A percentile compares a stretch with the other conserved stretches of the same genome.
Conservation (phyloP, 495 filamentous ascomycete genomes). For the Penicillium samsonianum region DNA sequence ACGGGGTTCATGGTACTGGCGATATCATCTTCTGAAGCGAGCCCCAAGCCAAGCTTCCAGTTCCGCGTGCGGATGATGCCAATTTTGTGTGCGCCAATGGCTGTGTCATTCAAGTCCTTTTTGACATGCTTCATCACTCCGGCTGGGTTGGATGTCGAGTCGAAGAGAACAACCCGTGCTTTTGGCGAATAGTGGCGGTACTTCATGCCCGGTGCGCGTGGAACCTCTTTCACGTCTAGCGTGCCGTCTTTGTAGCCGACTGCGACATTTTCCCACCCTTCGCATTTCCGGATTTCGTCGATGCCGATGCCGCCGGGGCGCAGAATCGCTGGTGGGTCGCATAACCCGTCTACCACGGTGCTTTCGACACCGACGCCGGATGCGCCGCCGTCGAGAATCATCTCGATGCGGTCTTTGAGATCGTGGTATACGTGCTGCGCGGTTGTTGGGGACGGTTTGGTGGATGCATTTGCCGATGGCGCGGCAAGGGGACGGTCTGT, state of each 20-base stretch:
- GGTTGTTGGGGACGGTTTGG: constrained; percentile 85
- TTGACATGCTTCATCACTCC: constrained; percentile 36
- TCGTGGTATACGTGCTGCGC: constrained; percentile 88
- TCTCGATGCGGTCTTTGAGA: constrained; percentile 76
- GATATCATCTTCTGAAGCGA: constrained; percentile 31
- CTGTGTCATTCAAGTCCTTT: constrained; percentile 39
- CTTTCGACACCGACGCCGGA: constrained; percentile 92
- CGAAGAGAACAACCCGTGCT: constrained; percentile 82
- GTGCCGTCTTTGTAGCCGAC: constrained; percentile 72
- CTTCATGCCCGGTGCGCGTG: constrained; percentile 95
- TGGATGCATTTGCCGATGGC: constrained; percentile 91
- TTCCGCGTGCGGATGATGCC: constrained; percentile 50
- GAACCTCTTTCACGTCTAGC: constrained; percentile 49
- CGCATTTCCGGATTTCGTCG: constrained; percentile 70
- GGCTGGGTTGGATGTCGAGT: constrained; percentile 46
- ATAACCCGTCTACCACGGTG: constrained; percentile 92
- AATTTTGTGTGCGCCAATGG: constrained; percentile 43
- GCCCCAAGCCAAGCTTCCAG: constrained; percentile 42
- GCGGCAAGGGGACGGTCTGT: constrained; percentile 82
- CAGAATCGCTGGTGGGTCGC: constrained; percentile 74
- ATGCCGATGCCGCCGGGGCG: constrained; percentile 90
- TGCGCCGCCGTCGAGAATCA: constrained; percentile 86
- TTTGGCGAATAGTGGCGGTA: constrained; percentile 97
- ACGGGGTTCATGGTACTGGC: constrained; percentile 29
- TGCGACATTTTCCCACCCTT: constrained; percentile 77